Evolutionary conservation across 139 green algal genomes (phyloP), one percentile per base, ranked within the genome.

Genomic region (Monoraphidium neglectum): DNA sequence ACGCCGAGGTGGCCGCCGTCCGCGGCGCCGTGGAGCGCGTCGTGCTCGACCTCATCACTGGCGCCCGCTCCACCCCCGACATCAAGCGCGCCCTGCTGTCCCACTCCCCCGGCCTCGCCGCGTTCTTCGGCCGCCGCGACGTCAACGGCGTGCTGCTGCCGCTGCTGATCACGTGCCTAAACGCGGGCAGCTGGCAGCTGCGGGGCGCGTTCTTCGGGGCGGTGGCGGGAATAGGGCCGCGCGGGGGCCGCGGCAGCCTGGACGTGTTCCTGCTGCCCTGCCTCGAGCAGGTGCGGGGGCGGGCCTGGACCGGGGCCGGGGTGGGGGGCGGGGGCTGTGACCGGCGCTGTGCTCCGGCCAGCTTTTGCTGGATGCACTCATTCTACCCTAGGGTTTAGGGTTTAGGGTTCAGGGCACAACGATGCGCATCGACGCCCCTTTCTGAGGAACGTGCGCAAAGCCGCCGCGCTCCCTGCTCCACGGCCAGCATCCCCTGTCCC

Each of bases 131-230:
- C 3, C 56, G 82, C 13, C 57, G 72, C 13, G 77, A 72, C 24
- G 79, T 84, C 47, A 88, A 82, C 63, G 89, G 97, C 83, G 85
- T 93, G 38, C 83, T 99, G 61, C 88, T 99, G 70, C 94, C 95
- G 35, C 85, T 96, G 5, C 86, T 98, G 56, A 96, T 98, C 72
- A 98, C 95, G 1, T 97, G 98, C 74, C 86, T 99, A 62, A 99
- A 99, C 80, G 88, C 93, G 40, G 77, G 78, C 3, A 87, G 95
- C 57, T 94, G 90, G 88, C 85, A 88, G 57, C 77, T 98, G 78
- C 83, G 93, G 8, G 83, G 78, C 13, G 83, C 81, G 37, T 94
- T 97, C 77, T 97, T 94, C 75, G 35, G 70, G 2, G 83, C 83
- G 0, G 61, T 85, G 10, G 81, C 83, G n/a, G 47, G 33, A 56